Percentiles rank a stretch among this genome's conserved stretches.
Conservation (phyloP, 805 yeast species). For the Hanseniaspora valbyensis region DNA sequence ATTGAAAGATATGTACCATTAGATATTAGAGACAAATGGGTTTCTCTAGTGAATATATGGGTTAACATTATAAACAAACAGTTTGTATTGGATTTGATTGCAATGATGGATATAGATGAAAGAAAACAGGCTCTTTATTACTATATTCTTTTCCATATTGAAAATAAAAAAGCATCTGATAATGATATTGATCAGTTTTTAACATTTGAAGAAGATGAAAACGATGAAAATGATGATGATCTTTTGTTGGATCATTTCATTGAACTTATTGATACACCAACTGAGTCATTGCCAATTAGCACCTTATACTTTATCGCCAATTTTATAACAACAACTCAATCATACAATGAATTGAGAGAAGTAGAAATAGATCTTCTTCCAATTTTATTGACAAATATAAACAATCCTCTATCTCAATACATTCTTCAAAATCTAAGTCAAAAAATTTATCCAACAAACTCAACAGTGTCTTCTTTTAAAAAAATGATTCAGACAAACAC, state of each 20-base stretch:
- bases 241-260: not conserved
- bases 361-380: slow-evolving; percentile 5
- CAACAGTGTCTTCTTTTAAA: not conserved
- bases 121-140: not conserved
- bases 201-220: slow-evolving; percentile 3
- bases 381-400: not conserved
- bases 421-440: not conserved
- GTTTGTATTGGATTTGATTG: not conserved
- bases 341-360: not conserved
- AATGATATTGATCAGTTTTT: slow-evolving; percentile 8
- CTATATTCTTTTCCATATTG: slow-evolving; percentile 5
- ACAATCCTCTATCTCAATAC: not conserved
- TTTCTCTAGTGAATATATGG: not conserved
- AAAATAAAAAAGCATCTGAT: not conserved
- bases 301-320: not conserved
- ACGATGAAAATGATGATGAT: not conserved
- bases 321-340: not conserved
- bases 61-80: not conserved
- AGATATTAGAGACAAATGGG: slow-evolving; percentile 6
- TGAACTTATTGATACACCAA: not conserved
- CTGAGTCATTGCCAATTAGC: not conserved
- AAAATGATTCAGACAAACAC: not conserved
- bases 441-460: not conserved
- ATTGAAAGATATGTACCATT: not conserved
- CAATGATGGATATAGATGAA: not conserved